phyloP scores from a whole-genome alignment of 495 filamentous ascomycete species.

The Neurospora sp. region DNA sequence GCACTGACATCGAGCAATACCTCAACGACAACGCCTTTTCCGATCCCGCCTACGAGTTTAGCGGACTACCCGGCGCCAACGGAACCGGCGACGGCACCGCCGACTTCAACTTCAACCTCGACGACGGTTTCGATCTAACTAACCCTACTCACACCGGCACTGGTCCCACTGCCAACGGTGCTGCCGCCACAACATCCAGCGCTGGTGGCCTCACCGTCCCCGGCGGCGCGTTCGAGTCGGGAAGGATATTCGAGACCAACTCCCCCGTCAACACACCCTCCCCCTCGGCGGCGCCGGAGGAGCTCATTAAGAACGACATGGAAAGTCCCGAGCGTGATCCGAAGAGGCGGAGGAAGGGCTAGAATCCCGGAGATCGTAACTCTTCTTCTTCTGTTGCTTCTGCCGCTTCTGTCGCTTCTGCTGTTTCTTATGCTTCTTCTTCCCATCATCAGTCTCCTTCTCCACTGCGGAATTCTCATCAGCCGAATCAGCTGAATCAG shows the following conservation, averaged over 20 bases:
- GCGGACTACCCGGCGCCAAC: not conserved
- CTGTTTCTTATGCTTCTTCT: not conserved
- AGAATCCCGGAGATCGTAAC: not conserved
- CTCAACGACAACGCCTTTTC: slow-evolving; percentile 56
- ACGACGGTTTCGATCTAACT: slow-evolving; percentile 3
- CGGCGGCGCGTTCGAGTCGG: slow-evolving; percentile 10
- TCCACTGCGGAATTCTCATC: not conserved
- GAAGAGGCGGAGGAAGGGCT: slow-evolving; percentile 29
- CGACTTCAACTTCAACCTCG: slow-evolving; percentile 33
- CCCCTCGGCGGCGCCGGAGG: slow-evolving; percentile 32
- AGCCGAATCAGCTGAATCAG: not conserved
- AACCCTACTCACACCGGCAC: not conserved
- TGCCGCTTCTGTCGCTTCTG: not conserved
- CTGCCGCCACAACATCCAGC: not conserved
- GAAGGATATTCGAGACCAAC: slow-evolving; percentile 23
- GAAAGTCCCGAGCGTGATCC: slow-evolving; percentile 28
- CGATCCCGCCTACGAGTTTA: slow-evolving; percentile 3
- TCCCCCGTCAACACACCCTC: slow-evolving; percentile 29
- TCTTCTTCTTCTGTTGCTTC: not conserved
- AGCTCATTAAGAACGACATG: slow-evolving; percentile 28
- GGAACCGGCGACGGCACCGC: not conserved
- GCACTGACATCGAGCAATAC: slow-evolving; percentile 58
- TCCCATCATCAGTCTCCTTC: not conserved
- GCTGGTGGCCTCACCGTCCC: not conserved
- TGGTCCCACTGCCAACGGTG: not conserved